Evolutionary conservation across 1,284 basidiomycete species (phyloP), one percentile per base, ranked within the genome.

Genomic region (Cryptococcus sp.): DNA sequence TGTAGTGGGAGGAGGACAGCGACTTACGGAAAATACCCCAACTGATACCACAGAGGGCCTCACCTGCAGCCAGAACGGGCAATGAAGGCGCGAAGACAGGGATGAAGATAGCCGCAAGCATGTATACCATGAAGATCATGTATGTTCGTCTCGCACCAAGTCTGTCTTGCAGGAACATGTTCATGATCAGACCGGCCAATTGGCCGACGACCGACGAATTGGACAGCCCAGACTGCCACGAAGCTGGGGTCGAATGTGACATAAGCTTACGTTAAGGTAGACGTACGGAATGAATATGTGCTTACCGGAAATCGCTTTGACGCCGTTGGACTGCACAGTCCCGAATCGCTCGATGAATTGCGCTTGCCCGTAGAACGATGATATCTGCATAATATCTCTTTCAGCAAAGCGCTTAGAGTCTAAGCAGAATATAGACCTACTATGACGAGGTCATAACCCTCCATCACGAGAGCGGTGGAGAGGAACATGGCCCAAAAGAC

Each of bases 151-250:
- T 57, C 44, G 47, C 50, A n/a, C 80, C 80, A 53, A 73, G 79
- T 26, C 73, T 68, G 44, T 80, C 79, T 16, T 64, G 62, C 17
- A 65, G 69, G 66, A 67, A 78, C 40, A 74, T 75, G 54, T 77
- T 78, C 62, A 78, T 57, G 49, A 71, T 55, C 10, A 80, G 67
- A 52, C 77, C 78, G 40, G 75, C 62, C 59, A 80, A 70, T 46
- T 68, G 66, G 37, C 77, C 76, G 26, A 69, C 72, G 34, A 62
- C 40, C 20, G 69, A 71, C 16, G 68, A 72, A 64, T 78, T 78
- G 46, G 64, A 62, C 10, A 80, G 65, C 17, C 74, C 79, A 25
- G 76, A 71, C 53, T 81, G 80, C 79, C 79, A 81, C 1, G 74
- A 62, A 1, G 80, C 76, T 3, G 77, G 65, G 46, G 77, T 67